phyloP scores from a whole-genome alignment of 208 protist species.

The Borovskyia barvae region DNA sequence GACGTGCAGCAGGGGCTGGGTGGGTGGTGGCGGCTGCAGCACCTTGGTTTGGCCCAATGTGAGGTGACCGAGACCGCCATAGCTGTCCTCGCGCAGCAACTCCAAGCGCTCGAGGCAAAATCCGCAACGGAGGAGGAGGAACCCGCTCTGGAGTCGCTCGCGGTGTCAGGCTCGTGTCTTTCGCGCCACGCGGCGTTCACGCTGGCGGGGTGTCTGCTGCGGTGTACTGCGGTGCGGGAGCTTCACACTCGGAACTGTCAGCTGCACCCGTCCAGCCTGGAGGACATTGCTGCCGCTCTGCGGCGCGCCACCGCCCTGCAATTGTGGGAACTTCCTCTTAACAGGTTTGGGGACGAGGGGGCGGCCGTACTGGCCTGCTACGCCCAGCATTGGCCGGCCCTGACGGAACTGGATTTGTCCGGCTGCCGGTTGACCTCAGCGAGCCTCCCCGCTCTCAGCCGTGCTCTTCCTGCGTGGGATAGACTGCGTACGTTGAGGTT shows the following conservation, averaged over 20 bases:
- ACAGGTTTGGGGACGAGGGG: slow-evolving; percentile 56
- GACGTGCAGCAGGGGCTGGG: slow-evolving; percentile 31
- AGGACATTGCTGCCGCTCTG: slow-evolving; percentile 35
- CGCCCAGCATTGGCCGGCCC: slow-evolving; percentile 40
- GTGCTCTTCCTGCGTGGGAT: slow-evolving; percentile 26
- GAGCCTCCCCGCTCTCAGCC: slow-evolving; percentile 28
- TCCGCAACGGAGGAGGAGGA: slow-evolving; percentile 1
- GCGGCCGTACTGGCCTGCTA: slow-evolving; percentile 27
- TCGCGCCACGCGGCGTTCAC: slow-evolving; percentile 36
- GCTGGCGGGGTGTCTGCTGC: slow-evolving; percentile 44
- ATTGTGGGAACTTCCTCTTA: slow-evolving; percentile 51
- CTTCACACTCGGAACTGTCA: slow-evolving; percentile 66
- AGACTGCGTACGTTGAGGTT: slow-evolving; percentile 48
- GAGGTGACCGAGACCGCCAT: slow-evolving; percentile 39
- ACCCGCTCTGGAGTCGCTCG: slow-evolving; percentile 30
- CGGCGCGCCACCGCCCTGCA: slow-evolving; percentile 28
- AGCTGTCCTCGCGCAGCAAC: slow-evolving; percentile 21
- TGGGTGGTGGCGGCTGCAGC: slow-evolving; percentile 55
- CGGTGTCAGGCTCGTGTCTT: slow-evolving; percentile 52
- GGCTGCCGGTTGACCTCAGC: slow-evolving; percentile 65
- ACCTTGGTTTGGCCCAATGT: slow-evolving; percentile 55
- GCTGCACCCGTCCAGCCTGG: slow-evolving; percentile 25
- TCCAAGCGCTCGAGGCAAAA: slow-evolving; percentile 3
- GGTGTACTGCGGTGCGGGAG: slow-evolving; percentile 32
- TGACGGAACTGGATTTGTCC: slow-evolving; percentile 60